A percentile compares a stretch with the other conserved stretches of the same genome.
phyloP scores from a whole-genome alignment of 805 yeast species.

The Yamadazyma kitorensis region DNA sequence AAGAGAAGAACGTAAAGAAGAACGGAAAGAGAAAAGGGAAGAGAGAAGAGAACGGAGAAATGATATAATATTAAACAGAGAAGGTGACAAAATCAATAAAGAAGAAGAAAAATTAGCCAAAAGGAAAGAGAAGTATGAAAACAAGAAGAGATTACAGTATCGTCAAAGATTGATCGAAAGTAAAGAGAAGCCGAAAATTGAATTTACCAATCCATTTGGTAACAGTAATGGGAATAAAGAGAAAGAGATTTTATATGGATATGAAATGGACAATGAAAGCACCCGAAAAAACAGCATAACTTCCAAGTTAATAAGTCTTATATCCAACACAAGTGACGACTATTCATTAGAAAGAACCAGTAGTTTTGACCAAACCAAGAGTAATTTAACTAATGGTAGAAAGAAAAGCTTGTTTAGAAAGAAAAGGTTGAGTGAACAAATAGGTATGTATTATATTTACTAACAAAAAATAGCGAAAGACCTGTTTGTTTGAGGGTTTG shows the following conservation, averaged over 20 bases:
- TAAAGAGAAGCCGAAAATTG: conserved; percentile 7
- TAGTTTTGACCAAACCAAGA: conserved; percentile 38
- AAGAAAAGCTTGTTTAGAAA: conserved; percentile 15
- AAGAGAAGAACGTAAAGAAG: conserved; percentile 2
- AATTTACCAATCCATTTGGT: conserved; percentile 13
- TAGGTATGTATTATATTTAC: conserved; percentile 30
- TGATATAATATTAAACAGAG: conserved; percentile 10
- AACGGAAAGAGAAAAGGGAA: conserved; percentile 5
- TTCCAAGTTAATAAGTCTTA: conserved; percentile 18
- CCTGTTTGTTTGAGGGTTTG: no score
- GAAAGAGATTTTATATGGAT: conserved; percentile 5
- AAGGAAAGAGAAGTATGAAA: conserved; percentile 6
- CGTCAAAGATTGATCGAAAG: conserved; percentile 9
- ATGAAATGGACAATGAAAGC: conserved; percentile 2
- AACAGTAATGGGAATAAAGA: conserved; percentile 9
- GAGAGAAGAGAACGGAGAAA: conserved; percentile 5
- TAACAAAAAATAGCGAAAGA: no score
- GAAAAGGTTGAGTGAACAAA: conserved; percentile 25
- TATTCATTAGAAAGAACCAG: conserved; percentile 17
- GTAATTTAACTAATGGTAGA: conserved; percentile 30
- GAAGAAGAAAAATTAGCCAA: conserved; percentile 2
- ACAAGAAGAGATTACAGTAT: conserved; percentile 5
- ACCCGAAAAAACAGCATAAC: conserved; percentile 17
- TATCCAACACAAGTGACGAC: conserved; percentile 15
- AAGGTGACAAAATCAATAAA: conserved; percentile 5